Evolutionary conservation across 2,329 filamentous ascomycete genomes (phyloP), one percentile per base, ranked within the genome.

Genomic region (Sclerotinia minor): DNA sequence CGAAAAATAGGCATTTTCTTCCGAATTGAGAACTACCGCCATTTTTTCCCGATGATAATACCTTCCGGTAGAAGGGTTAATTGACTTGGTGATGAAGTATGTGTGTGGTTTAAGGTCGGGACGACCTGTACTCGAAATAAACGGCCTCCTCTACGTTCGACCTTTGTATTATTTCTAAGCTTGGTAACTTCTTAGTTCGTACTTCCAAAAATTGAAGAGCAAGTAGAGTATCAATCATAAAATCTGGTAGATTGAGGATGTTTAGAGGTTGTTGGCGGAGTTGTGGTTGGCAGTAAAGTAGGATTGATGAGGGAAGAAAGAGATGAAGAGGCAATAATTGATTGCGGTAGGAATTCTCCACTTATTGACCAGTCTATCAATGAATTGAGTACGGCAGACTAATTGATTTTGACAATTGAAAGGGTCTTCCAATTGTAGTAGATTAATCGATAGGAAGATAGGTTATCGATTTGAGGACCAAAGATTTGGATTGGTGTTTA

Each of bases 1-100:
- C 55, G 81, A 80, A 77, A 88, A 89, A 76, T 84, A 84, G 73
- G 80, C 80, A 71, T 79, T 83, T 74, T 89, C 86, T 73, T 88
- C 86, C 21, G 84, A 75, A 68, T 72, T 76, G 49, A 78, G 72
- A 57, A 78, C 76, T 35, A 77, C 73, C 54, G 76, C 76, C 76
- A 77, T 77, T 63, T 58, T 74, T 59, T 44, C 53, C 44, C 13
- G 38, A 41, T 41, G 44, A 44, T 44, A 32, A 35, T 35, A 50
- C 41, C 53, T 59, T 66, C 32, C 29, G 53, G 32, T 59, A 6
- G 44, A 52, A 58, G 5, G 17, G 19, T 26, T 60, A 24, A 49
- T 47, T 49, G 19, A 59, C 50, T 66, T 66, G 52, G 64, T 66
- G 53, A 29, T 44, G 64, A 24, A 60, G 44, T 50, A n/a, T 32